Conservation (phyloP, 306 rosid genomes). For the Vigna radiata region DNA sequence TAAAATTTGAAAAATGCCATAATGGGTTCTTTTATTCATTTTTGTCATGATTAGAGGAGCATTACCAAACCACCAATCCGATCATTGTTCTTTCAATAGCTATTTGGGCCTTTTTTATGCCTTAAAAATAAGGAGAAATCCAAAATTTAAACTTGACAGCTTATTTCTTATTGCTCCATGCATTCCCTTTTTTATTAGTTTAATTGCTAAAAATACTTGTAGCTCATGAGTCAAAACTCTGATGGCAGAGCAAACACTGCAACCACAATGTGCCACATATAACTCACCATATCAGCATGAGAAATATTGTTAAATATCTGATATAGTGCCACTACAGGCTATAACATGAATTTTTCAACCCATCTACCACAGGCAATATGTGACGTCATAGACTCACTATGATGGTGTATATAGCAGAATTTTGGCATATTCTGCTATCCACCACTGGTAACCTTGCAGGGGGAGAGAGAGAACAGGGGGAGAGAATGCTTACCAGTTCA, state of each 20-base stretch:
- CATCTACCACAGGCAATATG: background rate
- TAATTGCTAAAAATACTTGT: constrained; percentile 8
- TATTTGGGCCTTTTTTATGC: background rate
- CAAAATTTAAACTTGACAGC: background rate
- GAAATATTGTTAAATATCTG: background rate
- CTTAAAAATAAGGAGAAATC: constrained; percentile 10
- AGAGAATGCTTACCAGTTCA: constrained; percentile 61
- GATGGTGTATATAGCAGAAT: background rate
- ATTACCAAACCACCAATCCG: background rate
- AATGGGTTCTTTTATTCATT: background rate
- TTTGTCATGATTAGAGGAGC: background rate
- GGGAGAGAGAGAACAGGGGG: background rate
- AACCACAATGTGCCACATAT: constrained; percentile 7
- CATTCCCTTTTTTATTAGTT: constrained; percentile 4
- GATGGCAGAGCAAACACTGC: background rate
- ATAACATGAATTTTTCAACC: background rate
- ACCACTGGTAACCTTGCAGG: no score
- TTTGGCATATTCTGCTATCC: no score
- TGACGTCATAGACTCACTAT: background rate
- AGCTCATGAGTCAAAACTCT: constrained; percentile 21
- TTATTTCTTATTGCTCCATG: constrained; percentile 8
- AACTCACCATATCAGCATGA: background rate
- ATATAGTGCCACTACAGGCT: background rate
- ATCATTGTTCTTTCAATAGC: background rate
- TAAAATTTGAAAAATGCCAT: background rate